Evolutionary conservation across 257 asterid species (phyloP).

Genomic region (Nicotiana obtusifolia): DNA sequence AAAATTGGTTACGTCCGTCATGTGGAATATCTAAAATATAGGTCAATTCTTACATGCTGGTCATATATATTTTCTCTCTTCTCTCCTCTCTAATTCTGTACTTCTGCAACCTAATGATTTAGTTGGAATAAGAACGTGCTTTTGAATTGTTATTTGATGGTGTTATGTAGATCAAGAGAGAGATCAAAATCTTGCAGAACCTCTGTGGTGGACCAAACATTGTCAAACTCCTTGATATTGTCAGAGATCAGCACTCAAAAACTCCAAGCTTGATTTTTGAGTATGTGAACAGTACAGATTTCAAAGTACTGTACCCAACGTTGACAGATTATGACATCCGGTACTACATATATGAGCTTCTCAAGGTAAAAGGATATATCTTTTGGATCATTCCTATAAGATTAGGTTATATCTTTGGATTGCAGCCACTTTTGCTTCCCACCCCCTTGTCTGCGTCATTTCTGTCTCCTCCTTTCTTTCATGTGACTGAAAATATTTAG

Average conservation of each 20-base stretch:
- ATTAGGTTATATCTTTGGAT: not conserved
- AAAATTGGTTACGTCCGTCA: not conserved
- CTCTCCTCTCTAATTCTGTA: not conserved
- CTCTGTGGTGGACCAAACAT: constrained; percentile 68
- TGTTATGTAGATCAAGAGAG: constrained; percentile 60
- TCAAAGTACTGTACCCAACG: constrained; percentile 73
- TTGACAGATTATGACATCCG: constrained; percentile 78
- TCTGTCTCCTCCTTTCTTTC: not conserved
- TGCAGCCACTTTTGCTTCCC: not conserved
- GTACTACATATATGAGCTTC: constrained; percentile 76
- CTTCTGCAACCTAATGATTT: not conserved
- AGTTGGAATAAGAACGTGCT: not conserved
- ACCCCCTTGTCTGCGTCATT: not conserved
- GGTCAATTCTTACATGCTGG: not conserved
- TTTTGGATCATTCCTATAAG: not conserved
- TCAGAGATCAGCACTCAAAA: constrained; percentile 74
- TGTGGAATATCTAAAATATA: not conserved
- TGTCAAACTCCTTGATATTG: constrained; percentile 68
- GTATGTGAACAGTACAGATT: constrained; percentile 74
- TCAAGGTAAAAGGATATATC: constrained; percentile 43
- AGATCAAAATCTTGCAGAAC: constrained; percentile 72
- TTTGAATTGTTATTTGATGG: constrained; percentile 5
- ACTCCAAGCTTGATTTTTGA: constrained; percentile 82
- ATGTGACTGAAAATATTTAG: not conserved
- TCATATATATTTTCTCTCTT: not conserved